These are phyloP conservation scores for Orychophragmus violaceus DNA, from an alignment of 345 rosid genomes.

Conservation along the genomic window DNA sequence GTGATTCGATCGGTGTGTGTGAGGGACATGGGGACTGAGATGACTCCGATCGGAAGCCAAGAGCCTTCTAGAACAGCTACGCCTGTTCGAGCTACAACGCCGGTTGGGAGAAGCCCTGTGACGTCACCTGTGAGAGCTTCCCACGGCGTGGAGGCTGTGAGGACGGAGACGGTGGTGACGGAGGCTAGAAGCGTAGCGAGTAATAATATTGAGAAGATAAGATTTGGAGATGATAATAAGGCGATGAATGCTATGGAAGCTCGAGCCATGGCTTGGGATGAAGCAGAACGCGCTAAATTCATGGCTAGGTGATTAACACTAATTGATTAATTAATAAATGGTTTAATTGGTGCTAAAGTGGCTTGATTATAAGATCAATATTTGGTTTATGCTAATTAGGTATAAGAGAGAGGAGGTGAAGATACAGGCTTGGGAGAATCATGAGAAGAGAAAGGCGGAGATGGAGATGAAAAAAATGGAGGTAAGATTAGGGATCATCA, in stretches of 20 bases:
- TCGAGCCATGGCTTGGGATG: constrained; percentile 86
- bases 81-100: constrained; percentile 75
- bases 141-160: constrained; percentile 22
- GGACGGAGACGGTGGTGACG: constrained; percentile 7
- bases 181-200: constrained; percentile 13
- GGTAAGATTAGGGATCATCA: constrained; percentile 39
- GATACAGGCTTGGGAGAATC: constrained; percentile 96
- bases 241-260: constrained; percentile 54
- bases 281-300: constrained; percentile 85
- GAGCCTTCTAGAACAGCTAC: constrained; percentile 91
- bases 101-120: constrained; percentile 65
- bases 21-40: constrained; percentile 96
- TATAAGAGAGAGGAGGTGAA: constrained; percentile 90
- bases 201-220: not conserved
- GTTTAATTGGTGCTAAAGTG: not conserved
- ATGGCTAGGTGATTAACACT: constrained; percentile 63
- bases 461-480: constrained; percentile 90
- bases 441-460: constrained; percentile 88
- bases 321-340: not conserved
- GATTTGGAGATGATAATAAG: constrained; percentile 3
- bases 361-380: not conserved
- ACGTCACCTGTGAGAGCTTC: constrained; percentile 65
- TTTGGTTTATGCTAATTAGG: constrained; percentile 38
- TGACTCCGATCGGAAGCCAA: constrained; percentile 89
- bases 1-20: constrained; percentile 64